These are phyloP conservation scores for Allodekkera sacchari DNA, from an alignment of 805 yeast genomes.

Conservation along the genomic window DNA sequence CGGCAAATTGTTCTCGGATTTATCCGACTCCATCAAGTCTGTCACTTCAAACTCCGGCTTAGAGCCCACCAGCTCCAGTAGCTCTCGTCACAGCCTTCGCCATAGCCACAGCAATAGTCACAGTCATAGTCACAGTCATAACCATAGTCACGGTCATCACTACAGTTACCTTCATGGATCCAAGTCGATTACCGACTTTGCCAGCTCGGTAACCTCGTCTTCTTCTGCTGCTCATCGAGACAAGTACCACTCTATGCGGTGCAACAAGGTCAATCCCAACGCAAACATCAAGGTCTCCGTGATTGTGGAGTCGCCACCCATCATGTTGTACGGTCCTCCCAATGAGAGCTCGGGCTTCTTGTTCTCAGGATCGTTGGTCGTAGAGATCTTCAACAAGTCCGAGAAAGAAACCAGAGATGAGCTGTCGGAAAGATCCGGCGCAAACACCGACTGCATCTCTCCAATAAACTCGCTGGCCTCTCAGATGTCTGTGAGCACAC, in stretches of 20 bases:
- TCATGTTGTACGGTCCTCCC: conserved; percentile 74
- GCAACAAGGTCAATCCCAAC: conserved; percentile 17
- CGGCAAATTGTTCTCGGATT: too few relatives aligned
- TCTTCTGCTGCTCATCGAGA: too few relatives aligned
- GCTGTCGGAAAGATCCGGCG: not conserved
- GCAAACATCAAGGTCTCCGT: conserved; percentile 38
- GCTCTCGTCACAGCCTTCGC: too few relatives aligned
- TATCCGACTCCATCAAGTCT: too few relatives aligned
- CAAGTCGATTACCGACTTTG: too few relatives aligned
- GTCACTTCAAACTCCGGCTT: too few relatives aligned
- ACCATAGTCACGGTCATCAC: conserved; percentile 2
- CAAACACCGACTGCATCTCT: not conserved
- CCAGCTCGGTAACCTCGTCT: too few relatives aligned
- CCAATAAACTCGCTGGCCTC: conserved; percentile 3
- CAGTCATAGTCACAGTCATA: conserved; percentile 1
- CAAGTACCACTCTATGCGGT: conserved; percentile 17
- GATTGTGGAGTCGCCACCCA: conserved; percentile 83
- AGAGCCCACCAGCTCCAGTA: too few relatives aligned
- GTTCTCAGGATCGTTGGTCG: conserved; percentile 65
- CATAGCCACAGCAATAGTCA: not conserved
- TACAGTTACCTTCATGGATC: too few relatives aligned
- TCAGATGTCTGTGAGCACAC: conserved; percentile 16
- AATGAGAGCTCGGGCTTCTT: conserved; percentile 78
- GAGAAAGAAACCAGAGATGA: not conserved
- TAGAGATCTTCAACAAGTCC: conserved; percentile 35